Evolutionary conservation across 2,329 filamentous ascomycete genomes (phyloP), one percentile per base, ranked within the genome.

Genomic region (Lecanosticta acicola): DNA sequence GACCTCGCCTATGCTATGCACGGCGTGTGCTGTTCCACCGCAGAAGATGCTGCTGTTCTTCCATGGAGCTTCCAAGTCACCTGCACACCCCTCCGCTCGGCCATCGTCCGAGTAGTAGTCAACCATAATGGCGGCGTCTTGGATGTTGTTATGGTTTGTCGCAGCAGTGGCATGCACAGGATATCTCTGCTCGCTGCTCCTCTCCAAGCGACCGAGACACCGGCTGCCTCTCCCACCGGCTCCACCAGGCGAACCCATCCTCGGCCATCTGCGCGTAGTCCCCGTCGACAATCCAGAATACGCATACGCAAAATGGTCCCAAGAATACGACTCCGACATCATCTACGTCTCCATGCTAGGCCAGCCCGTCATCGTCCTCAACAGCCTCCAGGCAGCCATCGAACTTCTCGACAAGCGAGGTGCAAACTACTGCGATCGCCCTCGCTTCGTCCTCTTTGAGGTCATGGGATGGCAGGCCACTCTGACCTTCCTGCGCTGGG

Each of bases 391-490:
- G 1, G 48, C 68, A 0, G 68, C 67, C 0, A 49, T 63, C 3
- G 67, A 72, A 10, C 50, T 74, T 0, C 42, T 74, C 24, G 62
- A 67, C 14, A 65, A 65, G 41, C 55, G 63, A 18, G 62, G 68
- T 0, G 53, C 49, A 3, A 69, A 65, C 18, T 60, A 68, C 39
- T 70, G 69, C 2, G 66, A 60, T 0, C 57, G 69, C 24, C 67
- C 68, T 0, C 49, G 45, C 3, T 54, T 63, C 33, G 48, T 48
- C 9, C 46, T 54, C 16, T 50, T 49, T 32, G 51, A 57, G 26
- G 43, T 49, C 38, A 71, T 72, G 69, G 71, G 71, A 17, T 76
- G 72, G 72, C 61, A 65, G 64, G 65, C 13, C 55, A 71, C 21
- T 44, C 62, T 71, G 2, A 72, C 71, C 8, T 75, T 74, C 47